phyloP scores from a whole-genome alignment of 305 asterid species.

The Ajuga reptans region DNA sequence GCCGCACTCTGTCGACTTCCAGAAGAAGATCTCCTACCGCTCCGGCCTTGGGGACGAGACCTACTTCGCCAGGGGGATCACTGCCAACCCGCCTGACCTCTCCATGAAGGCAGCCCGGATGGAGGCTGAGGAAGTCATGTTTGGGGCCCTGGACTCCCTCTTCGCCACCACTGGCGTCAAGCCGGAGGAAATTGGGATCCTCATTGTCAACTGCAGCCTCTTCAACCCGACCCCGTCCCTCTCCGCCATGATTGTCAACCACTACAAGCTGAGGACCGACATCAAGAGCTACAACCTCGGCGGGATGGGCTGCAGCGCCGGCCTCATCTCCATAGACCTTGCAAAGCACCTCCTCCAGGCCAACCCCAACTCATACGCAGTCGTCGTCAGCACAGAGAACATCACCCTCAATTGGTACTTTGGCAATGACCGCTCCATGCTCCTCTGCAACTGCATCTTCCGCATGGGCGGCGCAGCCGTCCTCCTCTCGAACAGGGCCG shows the following conservation, averaged over 20 bases:
- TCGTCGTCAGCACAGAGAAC: conserved; percentile 62
- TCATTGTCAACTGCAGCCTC: conserved; percentile 62
- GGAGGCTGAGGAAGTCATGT: conserved; percentile 62
- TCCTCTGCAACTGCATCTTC: conserved; percentile 60
- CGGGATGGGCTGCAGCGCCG: conserved; percentile 81
- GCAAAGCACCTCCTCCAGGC: conserved; percentile 53
- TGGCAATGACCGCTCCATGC: conserved; percentile 70
- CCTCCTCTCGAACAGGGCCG: conserved; percentile 42
- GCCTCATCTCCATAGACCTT: conserved; percentile 56
- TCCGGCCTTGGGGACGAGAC: conserved; percentile 68
- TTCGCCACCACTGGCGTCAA: conserved; percentile 36
- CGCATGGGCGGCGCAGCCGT: conserved; percentile 72
- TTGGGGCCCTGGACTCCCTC: conserved; percentile 54
- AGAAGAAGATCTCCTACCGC: conserved; percentile 43
- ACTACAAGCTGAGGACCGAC: conserved; percentile 52
- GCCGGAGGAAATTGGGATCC: conserved; percentile 48
- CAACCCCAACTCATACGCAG: conserved; percentile 43
- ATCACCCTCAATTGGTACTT: conserved; percentile 66
- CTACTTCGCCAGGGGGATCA: conserved; percentile 44
- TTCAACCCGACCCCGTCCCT: conserved; percentile 73
- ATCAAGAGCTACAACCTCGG: conserved; percentile 57
- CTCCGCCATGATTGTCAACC: conserved; percentile 68
- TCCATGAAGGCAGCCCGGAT: conserved; percentile 53
- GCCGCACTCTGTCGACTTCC: conserved; percentile 40
- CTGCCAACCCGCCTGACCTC: conserved; percentile 41